phyloP scores from a whole-genome alignment of 2,329 filamentous ascomycete species.

The Rhinocladiella mackenziei region DNA sequence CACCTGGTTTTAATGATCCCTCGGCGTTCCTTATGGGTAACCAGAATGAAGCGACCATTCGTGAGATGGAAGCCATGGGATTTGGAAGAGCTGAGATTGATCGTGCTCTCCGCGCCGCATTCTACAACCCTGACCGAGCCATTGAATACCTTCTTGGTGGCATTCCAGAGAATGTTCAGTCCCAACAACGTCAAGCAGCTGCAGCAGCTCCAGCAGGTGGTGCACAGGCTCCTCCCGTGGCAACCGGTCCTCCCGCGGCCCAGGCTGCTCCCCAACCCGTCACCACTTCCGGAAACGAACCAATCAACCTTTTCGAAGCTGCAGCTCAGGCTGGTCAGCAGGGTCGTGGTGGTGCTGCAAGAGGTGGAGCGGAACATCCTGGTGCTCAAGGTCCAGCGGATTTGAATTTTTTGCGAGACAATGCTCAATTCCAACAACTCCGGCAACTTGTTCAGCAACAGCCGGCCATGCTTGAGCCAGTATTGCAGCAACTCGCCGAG shows the following conservation, averaged over 20 bases:
- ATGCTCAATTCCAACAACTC: slow-evolving; percentile 96
- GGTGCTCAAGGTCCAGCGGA: slow-evolving; percentile 63
- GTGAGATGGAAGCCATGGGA: slow-evolving; percentile 96
- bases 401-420: slow-evolving; percentile 89
- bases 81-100: slow-evolving; percentile 87
- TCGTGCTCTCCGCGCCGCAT: slow-evolving; percentile 90
- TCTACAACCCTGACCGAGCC: slow-evolving; percentile 93
- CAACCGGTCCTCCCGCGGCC: slow-evolving; percentile 37
- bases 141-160: slow-evolving; percentile 93
- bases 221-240: slow-evolving; percentile 27
- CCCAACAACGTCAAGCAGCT: slow-evolving; percentile 59
- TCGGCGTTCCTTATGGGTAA: slow-evolving; percentile 82
- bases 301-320: slow-evolving; percentile 87
- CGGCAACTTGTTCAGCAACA: slow-evolving; percentile 96
- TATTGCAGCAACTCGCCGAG: slow-evolving; percentile 89
- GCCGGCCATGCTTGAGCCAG: slow-evolving; percentile 97
- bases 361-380: slow-evolving; percentile 43
- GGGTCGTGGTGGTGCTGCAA: slow-evolving; percentile 33
- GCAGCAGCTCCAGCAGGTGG: slow-evolving; percentile 36
- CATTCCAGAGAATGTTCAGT: slow-evolving; percentile 78
- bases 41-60: slow-evolving; percentile 74
- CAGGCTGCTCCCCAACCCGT: slow-evolving; percentile 40
- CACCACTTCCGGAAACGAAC: slow-evolving; percentile 53
- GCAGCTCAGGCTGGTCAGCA: slow-evolving; percentile 67
- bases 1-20: slow-evolving; percentile 60